Evolutionary conservation across 257 asterid species (phyloP).

Genomic region (Penstemon barbatus): DNA sequence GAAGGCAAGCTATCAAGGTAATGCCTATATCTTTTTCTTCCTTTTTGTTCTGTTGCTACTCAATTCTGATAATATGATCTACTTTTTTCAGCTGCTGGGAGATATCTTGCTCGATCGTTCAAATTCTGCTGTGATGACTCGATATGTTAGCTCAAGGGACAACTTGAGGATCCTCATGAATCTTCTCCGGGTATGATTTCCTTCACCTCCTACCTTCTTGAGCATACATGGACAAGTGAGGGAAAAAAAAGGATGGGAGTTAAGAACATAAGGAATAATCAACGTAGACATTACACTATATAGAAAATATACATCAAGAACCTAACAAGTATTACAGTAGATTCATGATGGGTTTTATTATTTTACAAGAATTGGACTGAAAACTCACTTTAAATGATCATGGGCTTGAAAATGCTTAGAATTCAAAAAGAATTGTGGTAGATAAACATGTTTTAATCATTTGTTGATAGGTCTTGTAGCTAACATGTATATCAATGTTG

Average conservation of each 20-base stretch:
- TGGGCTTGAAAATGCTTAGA: background rate
- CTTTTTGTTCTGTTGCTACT: slow-evolving; percentile 12
- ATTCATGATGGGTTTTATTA: too few relatives aligned
- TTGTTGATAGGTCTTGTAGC: too few relatives aligned
- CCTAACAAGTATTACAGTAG: background rate
- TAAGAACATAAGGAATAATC: slow-evolving; percentile 8
- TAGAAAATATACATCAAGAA: slow-evolving; percentile 15
- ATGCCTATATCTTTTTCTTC: slow-evolving; percentile 16
- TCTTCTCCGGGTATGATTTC: slow-evolving; percentile 76
- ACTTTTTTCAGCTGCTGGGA: slow-evolving; percentile 64
- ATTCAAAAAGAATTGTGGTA: background rate
- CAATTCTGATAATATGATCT: slow-evolving; percentile 25
- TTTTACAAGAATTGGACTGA: background rate
- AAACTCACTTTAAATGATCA: background rate
- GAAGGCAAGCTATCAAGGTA: slow-evolving; percentile 94
- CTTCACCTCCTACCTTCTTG: slow-evolving; percentile 19
- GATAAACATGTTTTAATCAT: too few relatives aligned
- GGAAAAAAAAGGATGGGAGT: background rate
- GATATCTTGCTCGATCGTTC: slow-evolving; percentile 91
- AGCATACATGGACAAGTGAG: slow-evolving; percentile 15
- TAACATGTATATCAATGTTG: background rate
- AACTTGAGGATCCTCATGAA: slow-evolving; percentile 94
- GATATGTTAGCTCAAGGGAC: slow-evolving; percentile 78
- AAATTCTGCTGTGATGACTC: slow-evolving; percentile 80
- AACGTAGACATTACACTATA: slow-evolving; percentile 9